phyloP scores from a whole-genome alignment of 768 basidiomycete species.

The Asterophora lycoperdoides region DNA sequence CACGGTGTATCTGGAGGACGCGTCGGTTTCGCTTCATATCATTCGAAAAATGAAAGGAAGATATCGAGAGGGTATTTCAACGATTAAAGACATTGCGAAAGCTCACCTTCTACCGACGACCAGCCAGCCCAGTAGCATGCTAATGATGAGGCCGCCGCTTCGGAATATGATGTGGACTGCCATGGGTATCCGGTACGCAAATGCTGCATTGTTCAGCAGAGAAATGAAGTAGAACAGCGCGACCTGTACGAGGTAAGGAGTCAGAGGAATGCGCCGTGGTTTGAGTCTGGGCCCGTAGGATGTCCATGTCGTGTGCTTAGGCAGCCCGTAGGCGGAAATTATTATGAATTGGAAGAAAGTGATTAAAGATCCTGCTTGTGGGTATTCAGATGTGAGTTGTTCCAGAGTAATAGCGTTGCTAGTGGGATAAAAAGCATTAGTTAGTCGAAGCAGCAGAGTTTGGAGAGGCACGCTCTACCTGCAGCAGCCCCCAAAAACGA shows the following conservation, averaged over 20 bases:
- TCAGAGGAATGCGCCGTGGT: constrained; percentile 64
- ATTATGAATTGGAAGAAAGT: constrained; percentile 84
- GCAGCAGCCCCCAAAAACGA: constrained; percentile 92
- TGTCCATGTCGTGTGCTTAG: constrained; percentile 53
- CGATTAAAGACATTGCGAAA: neutral
- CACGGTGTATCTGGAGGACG: constrained; percentile 48
- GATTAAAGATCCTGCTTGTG: constrained; percentile 74
- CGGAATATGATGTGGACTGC: constrained; percentile 92
- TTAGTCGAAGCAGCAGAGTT: neutral
- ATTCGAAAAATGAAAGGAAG: neutral
- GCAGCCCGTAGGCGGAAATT: constrained; percentile 72
- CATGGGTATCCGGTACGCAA: constrained; percentile 84
- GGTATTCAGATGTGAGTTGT: constrained; percentile 62
- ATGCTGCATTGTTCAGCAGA: constrained; percentile 87
- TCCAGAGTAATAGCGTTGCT: constrained; percentile 81
- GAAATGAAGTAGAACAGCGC: constrained; percentile 76
- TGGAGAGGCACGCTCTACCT: constrained; percentile 33
- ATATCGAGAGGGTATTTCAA: neutral
- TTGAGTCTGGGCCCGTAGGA: constrained; percentile 51
- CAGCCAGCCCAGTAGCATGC: constrained; percentile 75
- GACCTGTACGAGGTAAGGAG: constrained; percentile 75
- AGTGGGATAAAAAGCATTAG: neutral
- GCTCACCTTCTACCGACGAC: constrained; percentile 59
- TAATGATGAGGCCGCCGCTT: constrained; percentile 81
- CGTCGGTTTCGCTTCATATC: constrained; percentile 14